Evolutionary conservation across 306 rosid species (phyloP), one percentile per base, ranked within the genome.

Genomic region (Medicago arabica): DNA sequence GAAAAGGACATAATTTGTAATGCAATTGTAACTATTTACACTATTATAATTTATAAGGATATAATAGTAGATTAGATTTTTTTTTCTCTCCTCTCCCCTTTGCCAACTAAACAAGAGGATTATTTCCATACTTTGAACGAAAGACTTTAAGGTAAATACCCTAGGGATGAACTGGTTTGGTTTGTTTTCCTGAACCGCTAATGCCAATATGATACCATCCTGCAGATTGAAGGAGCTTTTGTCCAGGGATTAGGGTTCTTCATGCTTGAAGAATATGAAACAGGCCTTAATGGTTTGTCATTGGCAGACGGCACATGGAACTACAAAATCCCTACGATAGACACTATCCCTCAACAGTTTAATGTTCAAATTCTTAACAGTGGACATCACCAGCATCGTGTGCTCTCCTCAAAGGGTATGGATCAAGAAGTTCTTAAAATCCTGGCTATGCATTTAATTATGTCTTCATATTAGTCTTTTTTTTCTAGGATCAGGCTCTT

Each of bases 171-270:
- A 9, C 31, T 18, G n/a, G 50, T 65, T 64, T 64, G 50, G 31
- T 17, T 41, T 65, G 31, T 16, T 65, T 19, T 39, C n/a, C 15
- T 65, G 25, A 65, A 39, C 9, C 47, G 12, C 3, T 17, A 16
- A 53, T 17, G 18, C 36, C 16, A 53, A 46, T 7, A 65, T 55
- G 25, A 81, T 78, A 65, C 50, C 68, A 72, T 49, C 77, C 54
- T 88, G 84, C 91, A 95, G 98, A 90, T 95, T 74, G 98, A 95
- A 83, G 98, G 98, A 82, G 90, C 97, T 64, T 95, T 95, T 85
- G 90, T 95, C 68, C 96, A 90, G 81, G 97, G 98, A 16, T 67
- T 95, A 25, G 98, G 98, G 23, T 95, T 89, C 82, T 92, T 89
- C 87, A 90, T 90, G 98, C 86, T 76, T 49, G 98, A 95, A 84